Base-by-base conservation (phyloP, 441 rosid genomes). In the Gossypium lobatum region DNA sequence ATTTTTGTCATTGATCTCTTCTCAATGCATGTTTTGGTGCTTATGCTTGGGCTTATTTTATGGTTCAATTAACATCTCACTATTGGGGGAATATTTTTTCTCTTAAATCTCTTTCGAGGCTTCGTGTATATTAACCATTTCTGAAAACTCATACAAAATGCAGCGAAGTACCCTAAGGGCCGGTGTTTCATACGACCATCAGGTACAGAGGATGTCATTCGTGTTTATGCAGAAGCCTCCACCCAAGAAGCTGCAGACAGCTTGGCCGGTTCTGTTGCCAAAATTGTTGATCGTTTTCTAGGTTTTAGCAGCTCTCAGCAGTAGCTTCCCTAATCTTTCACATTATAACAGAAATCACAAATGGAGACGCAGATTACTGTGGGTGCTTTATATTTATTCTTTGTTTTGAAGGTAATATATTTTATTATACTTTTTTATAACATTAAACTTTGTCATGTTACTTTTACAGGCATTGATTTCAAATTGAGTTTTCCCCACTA, bases 121-220 rank as follows among this genome's bases (percentile, higher is more conserved):
- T 3, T 6, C 20, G 23, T 25, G 11, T 50, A 23, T 64, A 59
- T 61, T 50, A 21, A 66, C 9, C 3, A 18, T 48, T 58, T 50
- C 26, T 50, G 28, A 28, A 58, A 13, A 13, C 67, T 20, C n/a
- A 14, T 45, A 52, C 20, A 3, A 31, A 23, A 64, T 75, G 83
- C 88, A 91, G 94, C 80, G 26, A 93, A 90, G 63, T 81, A 83
- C 72, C 60, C 67, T 25, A 74, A 69, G 39, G 98, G 98, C 6
- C 87, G 93, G 73, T 89, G 87, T 62, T 95, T 95, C 78, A 84
- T 95, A 48, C 84, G 99, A 55, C 97, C 96, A 17, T 95, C 98
- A 0, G 96, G 98, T 58, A 95, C 99, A 4, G 97, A 95, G 83
- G 99, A 93, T 81, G 97, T 93, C 17, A 74, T 91, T 63, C 93